phyloP scores from a whole-genome alignment of 257 asterid species.

The Primulina tabacum region DNA sequence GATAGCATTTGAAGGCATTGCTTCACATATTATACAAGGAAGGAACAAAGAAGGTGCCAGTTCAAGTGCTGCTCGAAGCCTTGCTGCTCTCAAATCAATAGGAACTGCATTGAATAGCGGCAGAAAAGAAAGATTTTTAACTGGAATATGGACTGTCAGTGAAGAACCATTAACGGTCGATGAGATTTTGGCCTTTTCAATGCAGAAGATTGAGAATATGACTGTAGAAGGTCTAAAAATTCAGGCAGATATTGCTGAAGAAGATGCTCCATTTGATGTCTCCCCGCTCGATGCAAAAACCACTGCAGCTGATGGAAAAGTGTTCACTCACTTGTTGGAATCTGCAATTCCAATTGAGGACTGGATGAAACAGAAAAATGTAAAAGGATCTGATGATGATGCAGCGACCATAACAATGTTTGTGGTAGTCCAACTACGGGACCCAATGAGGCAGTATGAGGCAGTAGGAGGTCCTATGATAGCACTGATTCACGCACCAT shows the following conservation, averaged over 20 bases:
- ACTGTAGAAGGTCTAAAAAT: conserved; percentile 67
- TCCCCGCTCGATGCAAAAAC: conserved; percentile 48
- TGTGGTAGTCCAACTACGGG: conserved; percentile 67
- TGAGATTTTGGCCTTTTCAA: conserved; percentile 56
- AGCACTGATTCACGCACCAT: conserved; percentile 49
- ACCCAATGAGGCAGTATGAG: conserved; percentile 83
- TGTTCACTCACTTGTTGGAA: conserved; percentile 29
- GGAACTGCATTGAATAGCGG: conserved; percentile 57
- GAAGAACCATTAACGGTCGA: conserved; percentile 56
- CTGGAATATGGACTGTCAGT: conserved; percentile 76
- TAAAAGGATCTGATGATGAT: background rate
- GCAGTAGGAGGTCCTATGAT: conserved; percentile 89
- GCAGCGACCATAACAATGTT: conserved; percentile 31
- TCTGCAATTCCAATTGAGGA: conserved; percentile 71
- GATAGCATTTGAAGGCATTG: conserved; percentile 93
- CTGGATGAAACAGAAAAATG: conserved; percentile 32
- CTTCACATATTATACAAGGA: conserved; percentile 76
- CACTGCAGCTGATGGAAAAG: conserved; percentile 28
- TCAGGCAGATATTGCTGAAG: conserved; percentile 68
- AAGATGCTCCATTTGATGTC: conserved; percentile 76
- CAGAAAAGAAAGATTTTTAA: conserved; percentile 55
- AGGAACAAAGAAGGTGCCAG: conserved; percentile 76
- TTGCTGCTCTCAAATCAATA: conserved; percentile 69
- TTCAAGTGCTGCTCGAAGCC: conserved; percentile 78
- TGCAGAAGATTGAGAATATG: conserved; percentile 81